Base-by-base conservation (phyloP, 1,284 basidiomycete genomes). In the Moesziomyces antarcticus region DNA sequence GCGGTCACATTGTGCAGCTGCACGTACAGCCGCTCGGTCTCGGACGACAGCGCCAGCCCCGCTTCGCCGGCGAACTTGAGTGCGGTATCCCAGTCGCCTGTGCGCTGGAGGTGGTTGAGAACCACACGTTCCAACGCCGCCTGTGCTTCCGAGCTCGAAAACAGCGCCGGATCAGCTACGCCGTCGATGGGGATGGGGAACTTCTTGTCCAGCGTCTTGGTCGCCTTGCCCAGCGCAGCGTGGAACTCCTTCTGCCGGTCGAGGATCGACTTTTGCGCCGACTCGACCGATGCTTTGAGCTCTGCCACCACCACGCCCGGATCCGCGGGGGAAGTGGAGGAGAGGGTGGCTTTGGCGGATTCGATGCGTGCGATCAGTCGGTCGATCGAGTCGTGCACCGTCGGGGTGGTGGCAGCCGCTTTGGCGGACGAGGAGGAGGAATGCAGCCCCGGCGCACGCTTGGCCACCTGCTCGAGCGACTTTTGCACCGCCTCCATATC, bases 401-500 rank as follows among this genome's bases (percentile, higher is more conserved):
- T 64, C 1, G 62, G 67, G 3, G 54, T 60, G 33, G 54, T 45
- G 0, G 52, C 48, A 7, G 63, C 58, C 21, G 67, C 64, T 56
- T 65, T 60, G 25, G 73, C 30, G 2, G 62, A 64, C 7, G 66
- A 47, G 21, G 76, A 78, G 21, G 50, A 58, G 40, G 63, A 54
- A 37, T 72, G 64, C 21, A 77, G 57, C 2, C 68, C 62, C 9
- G 77, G 77, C 18, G 73, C 69, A 1, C 68, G 70, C 48, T 76
- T 72, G 10, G 54, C 53, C 27, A 79, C 51, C 40, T 67, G 67
- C 25, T 77, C 77, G 46, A 82, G 68, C 44, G 74, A 68, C 57
- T 79, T 79, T 49, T 78, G 77, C 14, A 82, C 55, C n/a, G 66
- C 69, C n/a, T 82, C 80, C 80, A 82, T 82, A 10, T 49, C 25